Base-by-base conservation (phyloP, 768 basidiomycete genomes). In the Amanita pseudoporphyria region DNA sequence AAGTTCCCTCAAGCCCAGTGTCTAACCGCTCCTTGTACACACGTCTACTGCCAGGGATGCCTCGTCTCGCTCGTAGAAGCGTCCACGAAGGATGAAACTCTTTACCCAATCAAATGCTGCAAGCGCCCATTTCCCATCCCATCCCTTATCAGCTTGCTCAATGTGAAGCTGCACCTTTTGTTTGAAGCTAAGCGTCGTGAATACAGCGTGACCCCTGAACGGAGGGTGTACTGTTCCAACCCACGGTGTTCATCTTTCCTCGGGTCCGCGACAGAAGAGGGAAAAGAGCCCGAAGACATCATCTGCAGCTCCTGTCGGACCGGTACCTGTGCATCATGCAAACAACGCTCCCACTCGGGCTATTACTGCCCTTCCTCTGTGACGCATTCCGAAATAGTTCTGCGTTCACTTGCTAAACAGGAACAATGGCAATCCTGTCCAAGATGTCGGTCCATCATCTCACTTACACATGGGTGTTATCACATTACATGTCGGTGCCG, bases 401-500 rank as follows among this genome's bases (percentile, higher is more conserved):
- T 82, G 2, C 66, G 60, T 14, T 69, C 65, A 3, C 67, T 81
- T 2, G 81, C 79, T 0, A 55, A 57, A 2, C 54, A 65, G 22
- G 52, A 73, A 41, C 62, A 64, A 9, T 84, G 79, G 81, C 78
- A 82, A 54, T 81, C 77, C 0, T 84, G 82, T 56, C 81, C 81
- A 0, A 69, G 70, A 3, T 84, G 82, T 56, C 56, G 66, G 4
- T 63, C 69, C n/a, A 67, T 84, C 44, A 69, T 83, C 37, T 81
- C 84, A 53, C 68, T 81, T 13, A 57, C 63, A 14, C 55, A 67
- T 5, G 82, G 82, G 0, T 84, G 82, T 52, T 79, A 74, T 58
- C 82, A 84, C 41, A 83, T 84, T 65, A 81, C 73, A 9, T 84
- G 82, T 52, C 67, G 71, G n/a, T 82, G 81, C 57, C 61, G 67